phyloP scores from a whole-genome alignment of 1,284 basidiomycete species.

The Pseudozyma sp. region DNA sequence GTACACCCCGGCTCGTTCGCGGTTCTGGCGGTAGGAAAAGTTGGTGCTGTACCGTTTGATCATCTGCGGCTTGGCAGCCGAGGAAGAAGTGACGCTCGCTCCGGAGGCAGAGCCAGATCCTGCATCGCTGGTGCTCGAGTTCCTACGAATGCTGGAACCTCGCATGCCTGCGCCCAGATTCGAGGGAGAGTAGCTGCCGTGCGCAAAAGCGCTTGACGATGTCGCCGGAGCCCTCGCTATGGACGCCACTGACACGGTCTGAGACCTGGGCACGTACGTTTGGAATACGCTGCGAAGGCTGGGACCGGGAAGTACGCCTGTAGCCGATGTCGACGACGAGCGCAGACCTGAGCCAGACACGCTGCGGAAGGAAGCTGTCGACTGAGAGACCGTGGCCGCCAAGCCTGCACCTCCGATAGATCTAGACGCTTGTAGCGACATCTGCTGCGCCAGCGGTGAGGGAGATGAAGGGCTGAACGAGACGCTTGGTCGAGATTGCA shows the following conservation, averaged over 20 bases:
- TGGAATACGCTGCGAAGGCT: slow-evolving; percentile 57
- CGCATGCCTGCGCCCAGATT: slow-evolving; percentile 31
- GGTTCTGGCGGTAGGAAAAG: slow-evolving; percentile 52
- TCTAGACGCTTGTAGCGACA: slow-evolving; percentile 34
- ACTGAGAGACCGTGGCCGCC: slow-evolving; percentile 11
- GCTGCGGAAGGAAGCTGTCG: slow-evolving; percentile 28
- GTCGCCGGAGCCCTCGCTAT: slow-evolving; percentile 45
- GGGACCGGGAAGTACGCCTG: slow-evolving; percentile 17
- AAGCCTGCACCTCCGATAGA: slow-evolving; percentile 4
- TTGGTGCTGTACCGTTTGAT: slow-evolving; percentile 60
- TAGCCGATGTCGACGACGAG: slow-evolving; percentile 22
- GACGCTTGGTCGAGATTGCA: slow-evolving; percentile 33
- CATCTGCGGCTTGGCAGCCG: slow-evolving; percentile 54
- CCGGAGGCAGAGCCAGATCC: slow-evolving; percentile 42
- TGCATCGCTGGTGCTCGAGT: slow-evolving; percentile 44
- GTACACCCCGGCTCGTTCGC: slow-evolving; percentile 27
- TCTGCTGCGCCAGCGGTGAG: slow-evolving; percentile 56
- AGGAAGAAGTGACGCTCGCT: slow-evolving; percentile 12
- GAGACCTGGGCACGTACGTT: slow-evolving; percentile 47
- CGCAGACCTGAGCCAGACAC: slow-evolving; percentile 37
- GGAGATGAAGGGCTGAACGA: slow-evolving; percentile 59
- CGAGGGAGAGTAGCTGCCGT: slow-evolving; percentile 40
- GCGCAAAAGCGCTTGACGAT: slow-evolving; percentile 17
- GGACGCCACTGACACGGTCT: slow-evolving; percentile 21
- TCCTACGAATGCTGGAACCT: slow-evolving; percentile 34